phyloP scores from a whole-genome alignment of 2,329 filamentous ascomycete species.

The Onygenales sp. region DNA sequence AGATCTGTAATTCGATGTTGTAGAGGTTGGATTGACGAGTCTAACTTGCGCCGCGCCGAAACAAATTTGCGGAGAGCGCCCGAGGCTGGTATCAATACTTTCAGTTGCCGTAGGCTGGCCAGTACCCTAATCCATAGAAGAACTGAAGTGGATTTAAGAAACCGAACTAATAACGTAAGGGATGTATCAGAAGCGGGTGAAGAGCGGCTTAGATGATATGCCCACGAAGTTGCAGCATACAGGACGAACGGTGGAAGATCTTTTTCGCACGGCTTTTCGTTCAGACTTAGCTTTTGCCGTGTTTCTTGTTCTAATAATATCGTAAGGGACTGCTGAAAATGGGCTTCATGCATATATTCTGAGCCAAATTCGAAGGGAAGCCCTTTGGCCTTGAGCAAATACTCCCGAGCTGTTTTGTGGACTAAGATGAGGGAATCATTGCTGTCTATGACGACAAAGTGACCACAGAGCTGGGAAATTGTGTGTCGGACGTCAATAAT shows the following conservation, averaged over 20 bases:
- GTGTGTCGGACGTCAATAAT: slow-evolving; percentile 14
- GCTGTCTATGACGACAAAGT: slow-evolving; percentile 18
- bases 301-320: background rate
- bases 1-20: slow-evolving; percentile 12
- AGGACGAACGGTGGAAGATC: slow-evolving; percentile 3
- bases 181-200: background rate
- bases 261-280: background rate
- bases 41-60: slow-evolving; percentile 7
- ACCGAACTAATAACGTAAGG: slow-evolving; percentile 4
- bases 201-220: slow-evolving; percentile 8
- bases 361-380: slow-evolving; percentile 4
- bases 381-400: slow-evolving; percentile 6
- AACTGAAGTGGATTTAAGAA: slow-evolving; percentile 13
- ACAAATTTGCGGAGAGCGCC: slow-evolving; percentile 12
- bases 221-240: slow-evolving; percentile 12
- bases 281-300: background rate
- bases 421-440: slow-evolving; percentile 12
- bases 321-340: slow-evolving; percentile 17
- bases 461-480: slow-evolving; percentile 17
- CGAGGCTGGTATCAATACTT: slow-evolving; percentile 18
- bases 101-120: slow-evolving; percentile 15
- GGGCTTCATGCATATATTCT: slow-evolving; percentile 3
- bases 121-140: slow-evolving; percentile 26
- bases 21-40: slow-evolving; percentile 6
- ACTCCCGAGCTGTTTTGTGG: slow-evolving; percentile 20